Evolutionary conservation across 1,139 yeast genomes (phyloP), one percentile per base, ranked within the genome.

Genomic region (Arxiozyma slooffiae): DNA sequence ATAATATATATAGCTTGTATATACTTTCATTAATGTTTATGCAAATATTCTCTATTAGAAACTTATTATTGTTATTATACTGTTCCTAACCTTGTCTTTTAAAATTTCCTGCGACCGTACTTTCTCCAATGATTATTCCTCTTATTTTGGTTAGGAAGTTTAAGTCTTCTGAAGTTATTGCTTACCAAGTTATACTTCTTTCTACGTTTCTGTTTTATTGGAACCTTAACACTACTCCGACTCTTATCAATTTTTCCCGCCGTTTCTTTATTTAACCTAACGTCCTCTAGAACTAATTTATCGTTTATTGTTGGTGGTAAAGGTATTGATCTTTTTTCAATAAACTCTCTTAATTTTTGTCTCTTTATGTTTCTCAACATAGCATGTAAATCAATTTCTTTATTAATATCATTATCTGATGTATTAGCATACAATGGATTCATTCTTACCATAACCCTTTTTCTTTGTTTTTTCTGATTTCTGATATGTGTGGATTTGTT

Each of bases 111-210:
- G 14, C 14, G 2, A 30, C n/a, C 7, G 14, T 30, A 30, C 38
- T 58, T 54, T 24, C 56, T 51, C 58, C 60, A 58, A 26, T 54
- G 53, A n/a, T 54, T 53, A 44, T 54, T 54, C 41, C 50, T 51
- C 38, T n/a, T 47, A 26, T 57, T 54, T 47, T 55, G 57, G 9
- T 49, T 58, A 4, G 66, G 67, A 17, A 67, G 50, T 46, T 63
- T 66, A 38, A 65, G 53, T 46, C 67, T 60, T 48, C 64, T 61
- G 53, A 64, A 67, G 50, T 67, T 67, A 48, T 65, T 62, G 48
- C 68, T 64, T 9, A 67, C 69, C n/a, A 62, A 52, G 44, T 66
- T 67, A 48, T 63, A 67, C 46, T 66, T 66, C 52, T 60, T 62
- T 22, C 56, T 58, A 42, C 61, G 53, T 38, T 52, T 56, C 30